Evolutionary conservation across 2,329 filamentous ascomycete genomes (phyloP).

Genomic region (Hypoxylon sp.): DNA sequence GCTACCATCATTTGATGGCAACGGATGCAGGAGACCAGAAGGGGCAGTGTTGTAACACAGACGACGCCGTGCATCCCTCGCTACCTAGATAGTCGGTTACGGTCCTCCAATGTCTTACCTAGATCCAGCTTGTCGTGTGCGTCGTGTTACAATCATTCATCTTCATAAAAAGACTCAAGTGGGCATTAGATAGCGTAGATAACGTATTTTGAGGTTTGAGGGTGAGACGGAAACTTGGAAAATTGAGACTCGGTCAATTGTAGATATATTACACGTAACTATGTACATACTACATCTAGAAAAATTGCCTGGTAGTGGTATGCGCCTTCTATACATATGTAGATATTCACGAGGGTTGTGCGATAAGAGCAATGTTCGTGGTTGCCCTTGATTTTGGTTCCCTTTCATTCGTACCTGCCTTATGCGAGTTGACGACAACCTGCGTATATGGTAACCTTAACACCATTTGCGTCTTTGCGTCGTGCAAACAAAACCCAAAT

Average conservation of each 20-base stretch:
- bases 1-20: slow-evolving; percentile 26
- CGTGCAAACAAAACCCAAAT: slow-evolving; percentile 24
- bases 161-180: slow-evolving; percentile 22
- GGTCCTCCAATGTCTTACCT: slow-evolving; percentile 28
- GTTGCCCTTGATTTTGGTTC: slow-evolving; percentile 4
- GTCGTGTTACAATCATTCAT: slow-evolving; percentile 25
- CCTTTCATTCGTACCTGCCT: slow-evolving; percentile 30
- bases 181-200: slow-evolving; percentile 6
- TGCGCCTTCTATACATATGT: background rate
- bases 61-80: slow-evolving; percentile 24
- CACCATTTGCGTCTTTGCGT: slow-evolving; percentile 4
- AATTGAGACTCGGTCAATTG: slow-evolving; percentile 15
- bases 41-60: slow-evolving; percentile 29
- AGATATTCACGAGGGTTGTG: slow-evolving; percentile 8
- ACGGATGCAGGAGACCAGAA: slow-evolving; percentile 35
- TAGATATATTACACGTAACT: background rate
- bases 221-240: background rate
- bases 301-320: background rate
- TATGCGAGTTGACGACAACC: slow-evolving; percentile 42
- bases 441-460: slow-evolving; percentile 20
- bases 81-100: slow-evolving; percentile 11
- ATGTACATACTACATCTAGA: background rate
- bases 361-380: slow-evolving; percentile 2
- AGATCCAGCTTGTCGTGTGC: slow-evolving; percentile 41
- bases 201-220: slow-evolving; percentile 19